A percentile compares a stretch with the other conserved stretches of the same genome.
These are phyloP conservation scores for Colletotrichum endophyticum DNA, from an alignment of 2,329 filamentous ascomycete species.

Conservation along the genomic window DNA sequence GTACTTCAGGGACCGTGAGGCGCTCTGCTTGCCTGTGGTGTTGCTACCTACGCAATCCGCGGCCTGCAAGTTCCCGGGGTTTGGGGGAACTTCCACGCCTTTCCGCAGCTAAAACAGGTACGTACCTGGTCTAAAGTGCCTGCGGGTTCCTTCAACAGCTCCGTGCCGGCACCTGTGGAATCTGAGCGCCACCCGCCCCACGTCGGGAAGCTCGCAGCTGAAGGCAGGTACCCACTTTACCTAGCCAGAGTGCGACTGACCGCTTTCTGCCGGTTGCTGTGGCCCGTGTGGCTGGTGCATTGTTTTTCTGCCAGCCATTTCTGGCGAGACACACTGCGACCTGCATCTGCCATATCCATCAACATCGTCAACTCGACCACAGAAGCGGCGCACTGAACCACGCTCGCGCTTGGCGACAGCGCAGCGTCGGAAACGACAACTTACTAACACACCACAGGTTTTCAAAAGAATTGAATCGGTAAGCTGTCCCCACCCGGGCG, in stretches of 20 bases:
- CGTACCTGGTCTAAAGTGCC: neutral
- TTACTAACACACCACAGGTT: constrained; percentile 29
- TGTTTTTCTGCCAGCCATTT: constrained; percentile 19
- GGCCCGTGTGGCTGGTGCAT: constrained; percentile 17
- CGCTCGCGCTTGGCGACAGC: constrained; percentile 17
- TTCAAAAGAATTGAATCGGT: neutral
- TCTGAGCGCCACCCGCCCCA: constrained; percentile 6
- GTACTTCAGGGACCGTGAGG: neutral
- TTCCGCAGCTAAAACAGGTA: neutral
- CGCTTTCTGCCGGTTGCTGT: constrained; percentile 18
- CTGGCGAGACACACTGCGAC: neutral
- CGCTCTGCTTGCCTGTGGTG: neutral
- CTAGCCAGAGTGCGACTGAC: neutral
- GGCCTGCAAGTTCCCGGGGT: neutral
- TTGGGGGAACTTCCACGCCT: neutral
- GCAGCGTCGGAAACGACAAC: constrained; percentile 11
- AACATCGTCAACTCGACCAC: constrained; percentile 12
- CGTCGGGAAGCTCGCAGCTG: neutral
- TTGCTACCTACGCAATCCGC: neutral
- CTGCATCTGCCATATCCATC: neutral
- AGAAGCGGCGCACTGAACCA: constrained; percentile 18
- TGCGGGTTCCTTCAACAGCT: neutral
- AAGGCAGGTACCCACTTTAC: neutral
- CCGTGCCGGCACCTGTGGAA: neutral
- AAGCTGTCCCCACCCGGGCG: neutral